Conservation (phyloP, 1,139 yeast genomes). For the Hanseniaspora gamundiae region DNA sequence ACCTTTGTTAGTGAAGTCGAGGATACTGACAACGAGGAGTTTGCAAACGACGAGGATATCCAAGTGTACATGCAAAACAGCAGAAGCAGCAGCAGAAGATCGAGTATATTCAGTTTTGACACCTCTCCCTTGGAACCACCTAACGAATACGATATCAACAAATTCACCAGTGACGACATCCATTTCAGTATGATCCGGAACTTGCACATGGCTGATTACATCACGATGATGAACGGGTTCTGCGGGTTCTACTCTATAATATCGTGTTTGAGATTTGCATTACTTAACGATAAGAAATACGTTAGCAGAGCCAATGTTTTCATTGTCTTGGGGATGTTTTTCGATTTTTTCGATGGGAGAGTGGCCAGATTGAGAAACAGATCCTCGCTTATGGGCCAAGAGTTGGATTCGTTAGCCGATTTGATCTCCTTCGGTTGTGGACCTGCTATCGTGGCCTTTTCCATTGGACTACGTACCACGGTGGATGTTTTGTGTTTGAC, state of each 20-base stretch:
- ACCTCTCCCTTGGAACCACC: constrained; percentile 38
- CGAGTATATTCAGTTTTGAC: constrained; percentile 30
- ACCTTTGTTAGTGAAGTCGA: too few relatives aligned
- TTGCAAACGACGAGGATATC: too few relatives aligned
- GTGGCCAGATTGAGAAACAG: constrained; percentile 92
- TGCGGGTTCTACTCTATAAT: constrained; percentile 84
- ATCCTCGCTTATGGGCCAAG: constrained; percentile 92
- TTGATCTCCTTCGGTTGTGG: constrained; percentile 86
- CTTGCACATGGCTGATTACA: constrained; percentile 90
- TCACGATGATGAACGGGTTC: constrained; percentile 82
- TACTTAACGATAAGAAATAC: constrained; percentile 55
- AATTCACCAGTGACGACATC: constrained; percentile 66
- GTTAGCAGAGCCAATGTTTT: constrained; percentile 84
- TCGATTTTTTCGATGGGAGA: constrained; percentile 93
- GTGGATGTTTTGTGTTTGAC: constrained; percentile 65
- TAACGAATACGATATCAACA: constrained; percentile 62
- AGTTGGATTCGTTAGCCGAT: constrained; percentile 91
- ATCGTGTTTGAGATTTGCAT: constrained; percentile 69
- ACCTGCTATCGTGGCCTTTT: constrained; percentile 86
- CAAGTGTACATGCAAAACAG: constrained; percentile 13
- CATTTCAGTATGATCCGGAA: constrained; percentile 68
- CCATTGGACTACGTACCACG: constrained; percentile 79
- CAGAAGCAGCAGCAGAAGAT: constrained; percentile 25
- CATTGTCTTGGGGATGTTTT: constrained; percentile 78
- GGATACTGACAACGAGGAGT: constrained; percentile 8